A percentile compares a stretch with the other conserved stretches of the same genome.
These are phyloP conservation scores for Aspergillus vadensis DNA, from an alignment of 2,329 filamentous ascomycete species.

Conservation along the genomic window DNA sequence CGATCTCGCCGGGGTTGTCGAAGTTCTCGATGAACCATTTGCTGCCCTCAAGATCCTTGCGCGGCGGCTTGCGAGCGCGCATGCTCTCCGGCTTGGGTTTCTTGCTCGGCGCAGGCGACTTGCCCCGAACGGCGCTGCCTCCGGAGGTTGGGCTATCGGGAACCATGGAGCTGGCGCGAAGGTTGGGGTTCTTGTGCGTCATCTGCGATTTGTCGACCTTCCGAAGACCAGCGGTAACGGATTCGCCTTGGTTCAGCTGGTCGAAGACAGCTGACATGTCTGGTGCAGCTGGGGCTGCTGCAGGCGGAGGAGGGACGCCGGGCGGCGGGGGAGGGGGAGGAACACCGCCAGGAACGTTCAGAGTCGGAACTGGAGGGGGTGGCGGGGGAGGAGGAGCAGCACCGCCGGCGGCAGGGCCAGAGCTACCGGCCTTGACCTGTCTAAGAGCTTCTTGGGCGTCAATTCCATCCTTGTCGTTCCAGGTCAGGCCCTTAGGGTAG, in stretches of 20 bases:
- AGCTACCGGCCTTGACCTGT: constrained; percentile 49
- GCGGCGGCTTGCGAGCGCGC: constrained; percentile 78
- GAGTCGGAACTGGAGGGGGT: constrained; percentile 49
- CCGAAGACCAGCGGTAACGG: constrained; percentile 83
- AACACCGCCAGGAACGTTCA: constrained; percentile 56
- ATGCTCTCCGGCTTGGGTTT: constrained; percentile 85
- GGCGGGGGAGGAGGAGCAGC: constrained; percentile 53
- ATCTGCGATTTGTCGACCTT: constrained; percentile 96
- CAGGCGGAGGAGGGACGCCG: constrained; percentile 56
- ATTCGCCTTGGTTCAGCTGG: constrained; percentile 83
- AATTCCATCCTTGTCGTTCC: constrained; percentile 77
- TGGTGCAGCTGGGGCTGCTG: constrained; percentile 47
- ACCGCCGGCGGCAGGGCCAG: constrained; percentile 38
- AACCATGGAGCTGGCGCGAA: constrained; percentile 73
- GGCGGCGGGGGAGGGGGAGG: constrained; percentile 69
- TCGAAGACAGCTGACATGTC: constrained; percentile 89
- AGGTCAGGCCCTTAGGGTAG: constrained; percentile 75
- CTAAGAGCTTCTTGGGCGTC: constrained; percentile 71
- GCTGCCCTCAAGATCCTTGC: constrained; percentile 79
- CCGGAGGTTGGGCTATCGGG: constrained; percentile 57
- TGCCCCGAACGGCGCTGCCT: constrained; percentile 63
- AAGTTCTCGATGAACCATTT: constrained; percentile 98
- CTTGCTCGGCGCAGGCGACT: constrained; percentile 85
- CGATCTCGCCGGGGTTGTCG: constrained; percentile 71
- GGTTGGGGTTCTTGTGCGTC: constrained; percentile 96